Evolutionary conservation across 108 stramenopile species (phyloP).

Genomic region (Fragilaria crotonensis): DNA sequence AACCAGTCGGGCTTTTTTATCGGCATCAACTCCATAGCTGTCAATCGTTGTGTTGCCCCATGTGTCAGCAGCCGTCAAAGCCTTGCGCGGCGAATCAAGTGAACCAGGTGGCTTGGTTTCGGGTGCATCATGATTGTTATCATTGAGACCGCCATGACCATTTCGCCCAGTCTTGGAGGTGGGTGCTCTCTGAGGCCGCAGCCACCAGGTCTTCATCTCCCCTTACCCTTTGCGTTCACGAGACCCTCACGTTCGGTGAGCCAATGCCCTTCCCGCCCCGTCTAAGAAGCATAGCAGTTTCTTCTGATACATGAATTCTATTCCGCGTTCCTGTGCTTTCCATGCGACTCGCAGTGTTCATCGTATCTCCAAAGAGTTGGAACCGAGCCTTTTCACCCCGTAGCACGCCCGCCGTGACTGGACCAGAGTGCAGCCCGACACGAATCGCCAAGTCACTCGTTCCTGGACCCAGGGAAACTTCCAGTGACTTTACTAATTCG

Average conservation of each 20-base stretch:
- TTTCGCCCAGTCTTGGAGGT: too few species aligned
- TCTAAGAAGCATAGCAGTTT: constrained; percentile 5
- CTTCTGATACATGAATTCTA: constrained; percentile 6
- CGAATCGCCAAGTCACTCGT: neutral
- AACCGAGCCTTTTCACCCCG: constrained; percentile 3
- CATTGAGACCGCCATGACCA: too few species aligned
- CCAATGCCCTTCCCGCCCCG: constrained; percentile 4
- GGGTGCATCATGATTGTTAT: too few species aligned
- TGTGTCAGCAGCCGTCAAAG: neutral
- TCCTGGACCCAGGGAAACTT: neutral
- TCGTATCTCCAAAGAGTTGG: constrained; percentile 17
- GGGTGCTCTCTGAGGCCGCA: neutral
- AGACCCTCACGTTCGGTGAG: neutral
- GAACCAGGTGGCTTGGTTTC: too few species aligned
- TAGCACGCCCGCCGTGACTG: constrained; percentile 3
- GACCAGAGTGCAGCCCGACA: neutral
- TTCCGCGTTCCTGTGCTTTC: constrained; percentile 4
- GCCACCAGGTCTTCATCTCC: constrained; percentile 5
- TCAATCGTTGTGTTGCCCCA: neutral
- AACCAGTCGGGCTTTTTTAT: neutral
- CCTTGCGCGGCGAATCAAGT: too few species aligned
- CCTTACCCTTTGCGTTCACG: constrained; percentile 12
- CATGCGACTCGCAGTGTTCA: constrained; percentile 13
- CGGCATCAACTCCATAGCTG: neutral
- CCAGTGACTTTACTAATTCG: neutral